Conservation (phyloP, 148 eudicot species). For the Arctostaphylos glauca region DNA sequence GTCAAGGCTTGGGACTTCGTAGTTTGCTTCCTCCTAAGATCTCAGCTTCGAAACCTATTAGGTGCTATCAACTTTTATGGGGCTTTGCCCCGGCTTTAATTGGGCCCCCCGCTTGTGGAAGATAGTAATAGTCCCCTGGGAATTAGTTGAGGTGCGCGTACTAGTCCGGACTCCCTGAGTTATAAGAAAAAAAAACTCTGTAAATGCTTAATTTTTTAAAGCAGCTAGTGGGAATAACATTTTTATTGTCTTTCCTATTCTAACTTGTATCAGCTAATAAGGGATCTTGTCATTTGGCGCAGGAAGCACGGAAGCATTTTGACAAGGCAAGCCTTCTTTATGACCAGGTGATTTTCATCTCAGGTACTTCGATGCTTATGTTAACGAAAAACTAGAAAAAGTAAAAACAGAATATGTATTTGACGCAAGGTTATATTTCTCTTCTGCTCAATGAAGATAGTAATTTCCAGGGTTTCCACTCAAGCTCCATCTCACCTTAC, state of each 20-base stretch:
- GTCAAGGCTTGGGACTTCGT: no score
- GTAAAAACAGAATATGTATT: not conserved
- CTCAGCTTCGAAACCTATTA: no score
- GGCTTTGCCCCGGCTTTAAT: no score
- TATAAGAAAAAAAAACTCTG: no score
- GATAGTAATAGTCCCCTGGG: no score
- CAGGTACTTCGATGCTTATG: not conserved
- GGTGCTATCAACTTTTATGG: no score
- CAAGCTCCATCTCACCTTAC: not conserved
- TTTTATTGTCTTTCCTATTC: conserved; percentile 3
- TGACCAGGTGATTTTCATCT: conserved; percentile 70
- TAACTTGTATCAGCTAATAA: conserved; percentile 15
- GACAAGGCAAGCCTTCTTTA: conserved; percentile 92
- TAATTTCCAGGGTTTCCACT: not conserved
- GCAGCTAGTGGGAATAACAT: not conserved
- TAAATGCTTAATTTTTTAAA: not conserved
- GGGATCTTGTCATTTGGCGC: conserved; percentile 30
- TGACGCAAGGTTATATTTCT: not conserved
- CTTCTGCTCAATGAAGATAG: not conserved
- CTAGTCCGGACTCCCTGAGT: no score
- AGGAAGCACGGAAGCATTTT: conserved; percentile 97
- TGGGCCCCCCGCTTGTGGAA: no score
- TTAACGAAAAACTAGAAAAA: not conserved
- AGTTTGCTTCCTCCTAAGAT: no score
- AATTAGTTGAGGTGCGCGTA: no score